phyloP scores from a whole-genome alignment of 257 asterid species.

The Fraxinus pennsylvanica region DNA sequence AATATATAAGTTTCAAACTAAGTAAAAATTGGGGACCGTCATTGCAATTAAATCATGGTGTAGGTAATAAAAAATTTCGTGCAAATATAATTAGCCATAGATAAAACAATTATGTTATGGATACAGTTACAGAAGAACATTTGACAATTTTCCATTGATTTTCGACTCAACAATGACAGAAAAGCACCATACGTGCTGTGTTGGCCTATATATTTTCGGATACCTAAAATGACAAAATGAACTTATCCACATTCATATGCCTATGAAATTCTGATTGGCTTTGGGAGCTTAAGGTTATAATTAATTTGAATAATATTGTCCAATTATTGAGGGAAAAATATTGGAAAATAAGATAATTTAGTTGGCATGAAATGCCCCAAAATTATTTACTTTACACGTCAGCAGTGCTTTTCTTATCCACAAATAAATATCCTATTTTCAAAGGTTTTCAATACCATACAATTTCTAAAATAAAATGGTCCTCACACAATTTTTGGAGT shows the following conservation, averaged over 20 bases:
- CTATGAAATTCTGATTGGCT: neutral
- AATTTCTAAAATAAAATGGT: conserved; percentile 19
- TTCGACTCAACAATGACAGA: too few species aligned
- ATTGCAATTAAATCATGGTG: too few species aligned
- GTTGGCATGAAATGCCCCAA: conserved; percentile 19
- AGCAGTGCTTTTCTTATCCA: conserved; percentile 40
- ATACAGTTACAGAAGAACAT: too few species aligned
- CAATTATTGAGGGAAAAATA: neutral
- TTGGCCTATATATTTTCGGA: neutral
- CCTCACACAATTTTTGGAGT: conserved; percentile 21
- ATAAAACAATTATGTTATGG: too few species aligned
- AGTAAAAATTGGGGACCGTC: too few species aligned
- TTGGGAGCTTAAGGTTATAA: conserved; percentile 7
- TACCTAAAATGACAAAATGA: neutral
- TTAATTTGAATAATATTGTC: conserved; percentile 9
- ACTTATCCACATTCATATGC: conserved; percentile 38
- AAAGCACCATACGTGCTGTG: too few species aligned
- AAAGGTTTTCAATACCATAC: conserved; percentile 1
- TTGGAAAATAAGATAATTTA: conserved; percentile 10
- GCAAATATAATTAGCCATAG: too few species aligned
- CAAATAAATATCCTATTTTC: conserved; percentile 26
- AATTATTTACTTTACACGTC: conserved; percentile 19
- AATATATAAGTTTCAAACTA: too few species aligned
- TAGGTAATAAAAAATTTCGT: too few species aligned
- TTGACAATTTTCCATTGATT: too few species aligned